A percentile compares a stretch with the other conserved stretches of the same genome.
phyloP scores from a whole-genome alignment of 148 eudicot genomes.

The Tetragonia tetragonoides region DNA sequence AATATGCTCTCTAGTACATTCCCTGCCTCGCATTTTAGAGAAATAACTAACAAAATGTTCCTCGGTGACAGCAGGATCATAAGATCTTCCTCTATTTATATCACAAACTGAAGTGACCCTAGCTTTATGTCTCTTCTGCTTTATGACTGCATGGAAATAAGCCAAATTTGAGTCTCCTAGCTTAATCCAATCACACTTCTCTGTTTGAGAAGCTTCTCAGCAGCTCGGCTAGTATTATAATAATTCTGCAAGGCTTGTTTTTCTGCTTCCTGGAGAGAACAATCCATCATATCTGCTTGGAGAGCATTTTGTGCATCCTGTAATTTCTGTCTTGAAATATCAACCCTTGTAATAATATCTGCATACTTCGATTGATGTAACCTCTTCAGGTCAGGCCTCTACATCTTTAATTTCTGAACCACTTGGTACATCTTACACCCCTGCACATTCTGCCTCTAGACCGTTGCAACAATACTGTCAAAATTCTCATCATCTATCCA shows the following conservation, averaged over 20 bases:
- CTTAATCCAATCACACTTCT: background rate
- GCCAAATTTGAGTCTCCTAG: background rate
- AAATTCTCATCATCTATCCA: background rate
- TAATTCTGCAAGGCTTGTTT: too few species aligned
- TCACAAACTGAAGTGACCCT: background rate
- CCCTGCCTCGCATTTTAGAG: background rate
- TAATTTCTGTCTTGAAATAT: too few species aligned
- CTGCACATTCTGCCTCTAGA: too few species aligned
- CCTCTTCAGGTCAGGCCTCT: too few species aligned
- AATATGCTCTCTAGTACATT: background rate
- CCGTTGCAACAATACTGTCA: background rate
- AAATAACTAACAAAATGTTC: background rate
- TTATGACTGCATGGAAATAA: background rate
- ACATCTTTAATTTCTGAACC: too few species aligned
- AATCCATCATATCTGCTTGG: too few species aligned
- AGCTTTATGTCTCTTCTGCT: background rate
- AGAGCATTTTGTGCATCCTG: too few species aligned
- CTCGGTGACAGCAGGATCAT: background rate
- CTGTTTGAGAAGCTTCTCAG: background rate
- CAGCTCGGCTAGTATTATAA: background rate
- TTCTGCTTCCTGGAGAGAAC: too few species aligned
- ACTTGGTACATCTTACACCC: too few species aligned
- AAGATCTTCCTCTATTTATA: background rate
- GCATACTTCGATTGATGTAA: too few species aligned
- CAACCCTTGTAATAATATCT: too few species aligned